Evolutionary conservation across 805 yeast genomes (phyloP), one percentile per base, ranked within the genome.

Genomic region (Metschnikowia lachancei): DNA sequence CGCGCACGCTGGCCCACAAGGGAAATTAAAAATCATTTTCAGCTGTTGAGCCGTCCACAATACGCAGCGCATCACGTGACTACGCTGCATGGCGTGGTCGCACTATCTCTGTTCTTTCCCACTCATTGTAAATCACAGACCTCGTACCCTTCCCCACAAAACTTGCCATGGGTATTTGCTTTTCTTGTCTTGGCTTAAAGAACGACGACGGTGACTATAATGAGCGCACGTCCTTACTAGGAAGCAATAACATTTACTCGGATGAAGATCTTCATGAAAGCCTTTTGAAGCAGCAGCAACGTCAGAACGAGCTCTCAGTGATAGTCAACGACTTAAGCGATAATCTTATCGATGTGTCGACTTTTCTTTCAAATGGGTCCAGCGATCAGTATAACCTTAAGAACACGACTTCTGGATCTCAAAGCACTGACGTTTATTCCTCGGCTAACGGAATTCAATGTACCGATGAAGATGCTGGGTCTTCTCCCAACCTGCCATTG

Each of bases 241-340:
- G 61, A 33, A 58, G 59, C 52, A 63, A 54, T 41, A 59, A 56
- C 34, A 31, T 53, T n/a, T 59, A 60, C 50, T 54, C 65, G 24
- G 69, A 64, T 55, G 66, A 70, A 52, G 59, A 58, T 32, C 45
- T 54, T 51, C 77, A 67, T 57, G 72, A 48, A 54, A 69, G 59
- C 45, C 49, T 68, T 31, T 61, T 60, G 50, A 70, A 70, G 49
- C 74, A 70, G 52, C 73, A 68, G 44, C 66, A 66, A 44, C 61
- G 81, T 50, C 79, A 76, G 50, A 72, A 68, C 38, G 80, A 76
- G 50, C 60, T 76, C 36, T 71, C 70, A 45, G 57, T 60, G 20
- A 75, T 76, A 13, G 81, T 76, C 39, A 70, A 70, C 51, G 79
- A 75, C 40, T 46, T 55, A 41, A 55, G 50, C 42, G 72, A 68